These are phyloP conservation scores for Dalbergia oliveri DNA, from an alignment of 306 rosid genomes.

Conservation along the genomic window DNA sequence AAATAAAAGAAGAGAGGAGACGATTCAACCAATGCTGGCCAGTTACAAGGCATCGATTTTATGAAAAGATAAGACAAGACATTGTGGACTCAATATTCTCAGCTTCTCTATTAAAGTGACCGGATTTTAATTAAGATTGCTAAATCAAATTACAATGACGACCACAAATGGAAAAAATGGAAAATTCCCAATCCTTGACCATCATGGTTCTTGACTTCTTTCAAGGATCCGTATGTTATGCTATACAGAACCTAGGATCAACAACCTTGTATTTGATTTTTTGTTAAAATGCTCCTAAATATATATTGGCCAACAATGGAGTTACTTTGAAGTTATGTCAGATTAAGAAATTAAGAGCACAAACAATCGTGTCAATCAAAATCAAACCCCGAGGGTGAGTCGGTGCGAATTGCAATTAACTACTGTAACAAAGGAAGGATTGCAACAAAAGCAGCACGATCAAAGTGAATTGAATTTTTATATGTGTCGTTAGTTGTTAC, in stretches of 20 bases:
- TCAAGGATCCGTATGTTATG: constrained; percentile 35
- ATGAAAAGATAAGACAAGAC: constrained; percentile 27
- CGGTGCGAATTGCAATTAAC: neutral
- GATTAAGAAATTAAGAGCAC: constrained; percentile 19
- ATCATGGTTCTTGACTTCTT: neutral
- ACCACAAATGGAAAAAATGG: neutral
- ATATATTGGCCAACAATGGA: neutral
- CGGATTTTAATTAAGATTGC: constrained; percentile 8
- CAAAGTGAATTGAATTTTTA: no score
- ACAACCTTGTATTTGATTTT: constrained; percentile 18
- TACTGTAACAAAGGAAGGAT: neutral
- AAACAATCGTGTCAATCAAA: constrained; percentile 39
- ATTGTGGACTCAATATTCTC: constrained; percentile 28
- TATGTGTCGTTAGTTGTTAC: no score
- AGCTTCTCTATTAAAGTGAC: constrained; percentile 20
- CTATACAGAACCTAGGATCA: constrained; percentile 34
- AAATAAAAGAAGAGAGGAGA: constrained; percentile 14
- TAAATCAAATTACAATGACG: constrained; percentile 24
- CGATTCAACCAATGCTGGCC: constrained; percentile 40
- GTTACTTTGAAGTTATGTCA: constrained; percentile 38
- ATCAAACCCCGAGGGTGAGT: constrained; percentile 8
- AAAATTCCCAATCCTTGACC: constrained; percentile 1
- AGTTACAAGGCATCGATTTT: constrained; percentile 35
- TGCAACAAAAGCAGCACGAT: neutral
- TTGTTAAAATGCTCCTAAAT: constrained; percentile 1